These are phyloP conservation scores for Cryphonectria radicalis DNA, from an alignment of 2,329 filamentous ascomycete species.

Conservation along the genomic window DNA sequence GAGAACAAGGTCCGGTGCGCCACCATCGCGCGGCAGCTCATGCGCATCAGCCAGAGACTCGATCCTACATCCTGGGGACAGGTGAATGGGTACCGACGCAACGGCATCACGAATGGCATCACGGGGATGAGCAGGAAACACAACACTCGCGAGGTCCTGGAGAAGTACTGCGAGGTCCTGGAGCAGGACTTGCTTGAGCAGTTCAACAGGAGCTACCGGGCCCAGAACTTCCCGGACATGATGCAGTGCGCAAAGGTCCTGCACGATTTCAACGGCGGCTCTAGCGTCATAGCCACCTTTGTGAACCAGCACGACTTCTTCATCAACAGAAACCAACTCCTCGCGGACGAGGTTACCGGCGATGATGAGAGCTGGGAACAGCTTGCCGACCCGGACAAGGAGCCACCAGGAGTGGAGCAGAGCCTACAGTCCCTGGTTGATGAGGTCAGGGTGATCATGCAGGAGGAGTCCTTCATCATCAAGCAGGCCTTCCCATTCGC, in stretches of 20 bases:
- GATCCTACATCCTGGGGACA: slow-evolving; percentile 76
- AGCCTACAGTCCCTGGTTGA: slow-evolving; percentile 91
- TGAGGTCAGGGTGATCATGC: slow-evolving; percentile 92
- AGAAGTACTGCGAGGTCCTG: slow-evolving; percentile 94
- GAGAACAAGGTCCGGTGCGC: slow-evolving; percentile 95
- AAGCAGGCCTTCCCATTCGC: slow-evolving; percentile 96
- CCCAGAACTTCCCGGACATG: slow-evolving; percentile 98
- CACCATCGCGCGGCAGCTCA: slow-evolving; percentile 88
- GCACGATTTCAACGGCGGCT: slow-evolving; percentile 93
- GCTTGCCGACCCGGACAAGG: slow-evolving; percentile 90
- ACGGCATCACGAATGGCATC: slow-evolving; percentile 55
- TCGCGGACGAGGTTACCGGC: slow-evolving; percentile 79
- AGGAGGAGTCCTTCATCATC: slow-evolving; percentile 96
- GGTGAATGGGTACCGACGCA: slow-evolving; percentile 57
- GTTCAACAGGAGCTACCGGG: slow-evolving; percentile 95
- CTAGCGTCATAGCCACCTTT: slow-evolving; percentile 93
- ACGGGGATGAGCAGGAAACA: slow-evolving; percentile 51
- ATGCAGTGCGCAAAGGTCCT: slow-evolving; percentile 93
- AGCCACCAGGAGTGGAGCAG: slow-evolving; percentile 88
- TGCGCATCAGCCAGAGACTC: slow-evolving; percentile 90
- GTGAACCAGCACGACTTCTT: slow-evolving; percentile 99
- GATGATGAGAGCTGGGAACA: slow-evolving; percentile 85
- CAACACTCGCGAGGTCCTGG: slow-evolving; percentile 85
- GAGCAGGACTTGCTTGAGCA: slow-evolving; percentile 95
- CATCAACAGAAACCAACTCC: slow-evolving; percentile 90